These are phyloP conservation scores for Diplodia seriata DNA, from an alignment of 2,329 filamentous ascomycete genomes.

Conservation along the genomic window DNA sequence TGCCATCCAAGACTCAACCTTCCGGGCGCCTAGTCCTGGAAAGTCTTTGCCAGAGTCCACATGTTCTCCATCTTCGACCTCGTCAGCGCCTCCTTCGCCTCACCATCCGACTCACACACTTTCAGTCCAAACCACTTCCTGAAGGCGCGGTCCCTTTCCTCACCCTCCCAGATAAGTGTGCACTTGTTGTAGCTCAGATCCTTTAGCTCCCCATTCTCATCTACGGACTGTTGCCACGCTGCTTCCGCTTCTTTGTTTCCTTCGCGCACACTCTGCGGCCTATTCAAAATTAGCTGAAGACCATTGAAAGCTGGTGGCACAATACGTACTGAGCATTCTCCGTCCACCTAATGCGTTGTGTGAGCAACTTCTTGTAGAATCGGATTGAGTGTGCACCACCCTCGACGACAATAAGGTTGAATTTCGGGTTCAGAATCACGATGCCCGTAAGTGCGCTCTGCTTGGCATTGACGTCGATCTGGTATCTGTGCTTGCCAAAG, in stretches of 20 bases:
- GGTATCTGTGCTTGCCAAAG: conserved; percentile 92
- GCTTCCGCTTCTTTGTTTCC: conserved; percentile 68
- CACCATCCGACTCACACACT: conserved; percentile 90
- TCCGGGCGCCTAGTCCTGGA: conserved; percentile 7
- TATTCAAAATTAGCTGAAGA: conserved; percentile 38
- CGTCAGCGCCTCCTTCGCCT: conserved; percentile 80
- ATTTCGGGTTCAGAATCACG: conserved; percentile 88
- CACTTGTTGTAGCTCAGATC: conserved; percentile 85
- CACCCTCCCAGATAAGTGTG: conserved; percentile 86
- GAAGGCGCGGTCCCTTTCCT: conserved; percentile 80
- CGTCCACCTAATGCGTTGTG: conserved; percentile 92
- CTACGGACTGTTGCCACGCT: conserved; percentile 78
- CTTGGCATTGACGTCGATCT: conserved; percentile 90
- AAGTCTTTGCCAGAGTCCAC: conserved; percentile 84
- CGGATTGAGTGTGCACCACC: conserved; percentile 83
- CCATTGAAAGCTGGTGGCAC: too few species aligned
- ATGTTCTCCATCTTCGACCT: conserved; percentile 93
- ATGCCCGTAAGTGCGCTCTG: conserved; percentile 85
- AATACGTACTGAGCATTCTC: conserved; percentile 67
- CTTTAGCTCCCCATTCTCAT: conserved; percentile 78
- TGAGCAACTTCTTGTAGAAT: conserved; percentile 90
- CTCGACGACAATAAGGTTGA: conserved; percentile 90
- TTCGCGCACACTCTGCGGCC: conserved; percentile 65
- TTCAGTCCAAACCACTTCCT: conserved; percentile 82
- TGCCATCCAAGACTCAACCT: neutral